phyloP scores from a whole-genome alignment of 176 grass and related monocot genomes.

The Cenchrus fungigraminus region DNA sequence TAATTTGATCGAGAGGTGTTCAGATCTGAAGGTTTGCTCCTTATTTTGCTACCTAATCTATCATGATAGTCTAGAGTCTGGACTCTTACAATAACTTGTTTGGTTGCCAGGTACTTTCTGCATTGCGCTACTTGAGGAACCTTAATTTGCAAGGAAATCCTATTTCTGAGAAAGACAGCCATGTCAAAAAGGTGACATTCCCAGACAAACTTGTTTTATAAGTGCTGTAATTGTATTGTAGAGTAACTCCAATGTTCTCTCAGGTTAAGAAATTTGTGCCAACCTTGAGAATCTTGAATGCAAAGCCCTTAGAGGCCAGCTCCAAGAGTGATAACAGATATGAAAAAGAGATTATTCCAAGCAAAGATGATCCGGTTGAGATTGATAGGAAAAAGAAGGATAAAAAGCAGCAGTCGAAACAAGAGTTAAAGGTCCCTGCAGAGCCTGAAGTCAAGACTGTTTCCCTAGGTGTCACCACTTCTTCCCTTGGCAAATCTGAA shows the following conservation, averaged over 20 bases:
- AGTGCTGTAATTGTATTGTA: slow-evolving; percentile 7
- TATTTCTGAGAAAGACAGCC: slow-evolving; percentile 68
- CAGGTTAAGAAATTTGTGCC: slow-evolving; percentile 78
- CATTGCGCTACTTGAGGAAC: slow-evolving; percentile 78
- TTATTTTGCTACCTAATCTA: slow-evolving; percentile 31
- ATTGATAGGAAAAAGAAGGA: slow-evolving; percentile 38
- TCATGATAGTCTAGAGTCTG: slow-evolving; percentile 15
- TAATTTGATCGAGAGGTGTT: slow-evolving; percentile 74
- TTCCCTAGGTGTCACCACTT: neutral
- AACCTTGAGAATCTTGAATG: slow-evolving; percentile 74
- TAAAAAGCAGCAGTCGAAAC: slow-evolving; percentile 47
- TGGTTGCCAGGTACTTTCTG: slow-evolving; percentile 70
- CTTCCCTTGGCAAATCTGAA: slow-evolving; percentile 30
- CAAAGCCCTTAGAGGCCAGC: slow-evolving; percentile 68
- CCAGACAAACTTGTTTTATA: neutral
- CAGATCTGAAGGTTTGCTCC: slow-evolving; percentile 76
- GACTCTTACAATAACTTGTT: slow-evolving; percentile 30
- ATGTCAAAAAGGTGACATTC: slow-evolving; percentile 66
- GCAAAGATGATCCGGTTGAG: slow-evolving; percentile 31
- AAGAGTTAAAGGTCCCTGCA: slow-evolving; percentile 22
- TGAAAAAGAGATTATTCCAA: slow-evolving; percentile 35
- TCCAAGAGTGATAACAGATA: slow-evolving; percentile 43
- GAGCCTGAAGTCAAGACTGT: slow-evolving; percentile 21
- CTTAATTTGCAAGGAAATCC: slow-evolving; percentile 94
- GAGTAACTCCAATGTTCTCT: slow-evolving; percentile 14